Evolutionary conservation across 441 rosid species (phyloP), one percentile per base, ranked within the genome.

Genomic region (Isatis lusitanica): DNA sequence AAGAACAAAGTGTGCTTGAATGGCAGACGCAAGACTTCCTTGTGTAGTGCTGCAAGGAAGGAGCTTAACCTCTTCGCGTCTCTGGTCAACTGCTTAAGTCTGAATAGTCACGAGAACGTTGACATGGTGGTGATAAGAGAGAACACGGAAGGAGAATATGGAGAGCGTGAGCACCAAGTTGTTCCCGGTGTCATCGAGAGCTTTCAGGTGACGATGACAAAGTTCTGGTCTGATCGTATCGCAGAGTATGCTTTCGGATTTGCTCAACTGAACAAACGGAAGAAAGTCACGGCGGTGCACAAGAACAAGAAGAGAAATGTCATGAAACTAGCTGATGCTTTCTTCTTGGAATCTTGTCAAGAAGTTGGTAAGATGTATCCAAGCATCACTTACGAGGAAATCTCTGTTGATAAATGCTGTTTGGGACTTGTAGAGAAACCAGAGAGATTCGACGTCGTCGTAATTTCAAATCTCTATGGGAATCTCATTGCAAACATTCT

Each of bases 341-440:
- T 88, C 68, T 91, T 93, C 75, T 75, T 93, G 62, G 95, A 93
- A 74, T 89, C 95, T 60, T 91, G 90, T 73, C 89, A 89, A 26
- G 92, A 91, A 74, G 86, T 91, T 42, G 86, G 92, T 10, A 83
- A 82, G 16, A 83, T 78, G 62, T 93, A 91, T 81, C 91, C 95
- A 13, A 82, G 86, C 26, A 90, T 90, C 74, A 78, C 69, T 26
- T 91, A 89, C 76, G 79, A 35, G 2, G 38, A 35, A 35, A 1
- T 35, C 9, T 35, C 38, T 35, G 9, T 35, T 35, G 9, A 35
- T 35, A 74, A 89, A 64, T 90, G 93, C 68, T 90, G 97, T 79
- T 89, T 85, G 95, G 92, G 84, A 77, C 93, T 92, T 51, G 95
- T 92, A 53, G 81, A 93, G 31, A 85, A 85, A 84, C 98, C 97